Conservation (phyloP, 495 filamentous ascomycete species). For the Podospora fimiseda region DNA sequence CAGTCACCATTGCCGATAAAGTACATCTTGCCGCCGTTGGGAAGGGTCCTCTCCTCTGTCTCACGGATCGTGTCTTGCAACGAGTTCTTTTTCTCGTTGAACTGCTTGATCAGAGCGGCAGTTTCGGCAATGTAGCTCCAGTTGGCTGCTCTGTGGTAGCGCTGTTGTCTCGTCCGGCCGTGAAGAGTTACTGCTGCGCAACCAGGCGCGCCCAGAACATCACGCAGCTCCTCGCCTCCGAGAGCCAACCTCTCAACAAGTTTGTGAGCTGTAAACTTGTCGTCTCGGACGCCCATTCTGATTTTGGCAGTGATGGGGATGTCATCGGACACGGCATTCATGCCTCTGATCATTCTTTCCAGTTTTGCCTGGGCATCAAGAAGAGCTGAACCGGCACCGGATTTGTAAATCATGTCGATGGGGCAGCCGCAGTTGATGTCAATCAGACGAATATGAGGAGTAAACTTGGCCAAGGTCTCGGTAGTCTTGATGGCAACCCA, state of each 20-base stretch:
- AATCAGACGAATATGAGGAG: constrained; percentile 77
- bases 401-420: constrained; percentile 82
- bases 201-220: constrained; percentile 61
- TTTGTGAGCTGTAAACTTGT: constrained; percentile 70
- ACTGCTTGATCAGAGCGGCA: constrained; percentile 70
- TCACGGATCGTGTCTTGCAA: constrained; percentile 70
- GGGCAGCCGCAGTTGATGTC: constrained; percentile 97
- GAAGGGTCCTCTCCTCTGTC: constrained; percentile 57
- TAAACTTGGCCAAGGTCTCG: constrained; percentile 66
- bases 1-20: constrained; percentile 97
- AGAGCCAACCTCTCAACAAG: constrained; percentile 76
- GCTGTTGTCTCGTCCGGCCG: constrained; percentile 85
- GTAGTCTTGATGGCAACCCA: constrained; percentile 82
- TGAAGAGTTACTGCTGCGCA: constrained; percentile 92
- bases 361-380: constrained; percentile 76
- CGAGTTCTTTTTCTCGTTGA: constrained; percentile 57
- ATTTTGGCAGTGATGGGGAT: constrained; percentile 92
- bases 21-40: constrained; percentile 62
- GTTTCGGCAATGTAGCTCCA: constrained; percentile 92
- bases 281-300: constrained; percentile 80
- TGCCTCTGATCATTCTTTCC: constrained; percentile 86
- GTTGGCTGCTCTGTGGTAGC: constrained; percentile 82
- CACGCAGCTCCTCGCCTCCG: constrained; percentile 60
- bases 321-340: constrained; percentile 84
- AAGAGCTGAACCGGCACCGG: constrained; percentile 89